Evolutionary conservation across 2,329 filamentous ascomycete genomes (phyloP).

Genomic region (Aspergillus quadrilineatus): DNA sequence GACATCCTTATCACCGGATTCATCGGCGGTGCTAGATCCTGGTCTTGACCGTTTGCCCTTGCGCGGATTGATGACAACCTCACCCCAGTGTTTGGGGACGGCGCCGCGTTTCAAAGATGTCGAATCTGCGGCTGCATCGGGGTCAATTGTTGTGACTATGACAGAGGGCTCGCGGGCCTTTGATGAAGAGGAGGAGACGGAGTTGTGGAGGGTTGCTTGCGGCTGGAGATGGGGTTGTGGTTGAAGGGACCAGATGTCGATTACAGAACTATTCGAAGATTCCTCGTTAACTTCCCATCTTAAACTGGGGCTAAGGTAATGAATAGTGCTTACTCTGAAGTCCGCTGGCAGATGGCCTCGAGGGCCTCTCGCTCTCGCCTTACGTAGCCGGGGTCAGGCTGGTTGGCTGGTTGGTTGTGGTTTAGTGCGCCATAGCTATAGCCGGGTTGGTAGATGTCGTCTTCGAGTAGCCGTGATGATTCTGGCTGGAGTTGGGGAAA

Average conservation of each 20-base stretch:
- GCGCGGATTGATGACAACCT: slow-evolving; percentile 43
- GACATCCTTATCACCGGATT: slow-evolving; percentile 31
- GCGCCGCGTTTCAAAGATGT: slow-evolving; percentile 21
- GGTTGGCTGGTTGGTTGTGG: slow-evolving; percentile 35
- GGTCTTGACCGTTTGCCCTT: slow-evolving; percentile 33
- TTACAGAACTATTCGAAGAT: slow-evolving; percentile 35
- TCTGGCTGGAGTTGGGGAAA: slow-evolving; percentile 32
- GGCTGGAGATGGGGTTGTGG: slow-evolving; percentile 43
- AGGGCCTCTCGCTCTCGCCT: slow-evolving; percentile 47
- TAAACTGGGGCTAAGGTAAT: not conserved
- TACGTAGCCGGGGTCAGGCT: slow-evolving; percentile 44
- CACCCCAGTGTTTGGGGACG: slow-evolving; percentile 45
- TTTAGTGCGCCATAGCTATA: slow-evolving; percentile 46
- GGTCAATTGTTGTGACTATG: slow-evolving; percentile 18
- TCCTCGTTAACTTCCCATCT: too few relatives aligned
- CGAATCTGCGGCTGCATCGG: slow-evolving; percentile 17
- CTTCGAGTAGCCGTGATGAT: slow-evolving; percentile 46
- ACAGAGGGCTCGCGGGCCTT: slow-evolving; percentile 24
- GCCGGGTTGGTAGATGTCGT: slow-evolving; percentile 45
- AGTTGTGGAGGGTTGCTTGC: slow-evolving; percentile 35
- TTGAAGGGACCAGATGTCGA: slow-evolving; percentile 48
- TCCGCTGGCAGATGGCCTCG: slow-evolving; percentile 47
- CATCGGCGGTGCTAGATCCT: slow-evolving; percentile 24
- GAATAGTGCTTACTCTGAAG: slow-evolving; percentile 43
- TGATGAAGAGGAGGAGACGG: slow-evolving; percentile 30